These are phyloP conservation scores for Boletus mariae DNA, from an alignment of 1,284 basidiomycete species.

Conservation along the genomic window DNA sequence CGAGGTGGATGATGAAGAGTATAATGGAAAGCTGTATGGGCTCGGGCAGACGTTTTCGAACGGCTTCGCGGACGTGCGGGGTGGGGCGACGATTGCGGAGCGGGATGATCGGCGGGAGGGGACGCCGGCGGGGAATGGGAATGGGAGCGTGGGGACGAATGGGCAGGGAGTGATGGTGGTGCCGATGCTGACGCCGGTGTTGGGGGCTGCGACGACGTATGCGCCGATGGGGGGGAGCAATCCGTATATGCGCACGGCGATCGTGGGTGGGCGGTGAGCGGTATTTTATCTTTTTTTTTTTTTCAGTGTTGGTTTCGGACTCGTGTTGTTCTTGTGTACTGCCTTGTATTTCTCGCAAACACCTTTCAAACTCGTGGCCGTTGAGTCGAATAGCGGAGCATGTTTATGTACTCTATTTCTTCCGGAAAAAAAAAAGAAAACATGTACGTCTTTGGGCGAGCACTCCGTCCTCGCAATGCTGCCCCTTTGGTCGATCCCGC, in stretches of 20 bases:
- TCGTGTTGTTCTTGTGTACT: not conserved
- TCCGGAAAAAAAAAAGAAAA: not conserved
- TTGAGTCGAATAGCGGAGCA: too few species aligned
- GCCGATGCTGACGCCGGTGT: constrained; percentile 29
- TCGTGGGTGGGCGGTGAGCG: constrained; percentile 55
- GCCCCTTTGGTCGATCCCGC: not conserved
- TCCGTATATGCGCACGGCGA: constrained; percentile 58
- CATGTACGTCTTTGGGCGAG: not conserved
- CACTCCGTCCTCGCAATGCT: not conserved
- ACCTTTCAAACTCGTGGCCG: constrained; percentile 12
- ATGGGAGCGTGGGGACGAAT: constrained; percentile 21
- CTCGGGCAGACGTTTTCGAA: constrained; percentile 75
- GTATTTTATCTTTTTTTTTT: constrained; percentile 17
- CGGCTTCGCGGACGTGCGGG: constrained; percentile 62
- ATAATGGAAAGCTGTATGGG: constrained; percentile 74
- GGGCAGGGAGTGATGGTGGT: constrained; percentile 32
- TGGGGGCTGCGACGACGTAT: constrained; percentile 47
- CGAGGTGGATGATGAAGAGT: constrained; percentile 75
- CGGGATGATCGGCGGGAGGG: constrained; percentile 67
- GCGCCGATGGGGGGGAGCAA: constrained; percentile 57
- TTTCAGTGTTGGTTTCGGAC: not conserved
- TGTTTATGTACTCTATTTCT: too few species aligned
- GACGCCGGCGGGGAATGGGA: constrained; percentile 42
- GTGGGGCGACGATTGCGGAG: constrained; percentile 73
- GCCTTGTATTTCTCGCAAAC: constrained; percentile 49